A percentile compares a stretch with the other conserved stretches of the same genome.
phyloP scores from a whole-genome alignment of 768 basidiomycete genomes.

The Tulasnella sp. region DNA sequence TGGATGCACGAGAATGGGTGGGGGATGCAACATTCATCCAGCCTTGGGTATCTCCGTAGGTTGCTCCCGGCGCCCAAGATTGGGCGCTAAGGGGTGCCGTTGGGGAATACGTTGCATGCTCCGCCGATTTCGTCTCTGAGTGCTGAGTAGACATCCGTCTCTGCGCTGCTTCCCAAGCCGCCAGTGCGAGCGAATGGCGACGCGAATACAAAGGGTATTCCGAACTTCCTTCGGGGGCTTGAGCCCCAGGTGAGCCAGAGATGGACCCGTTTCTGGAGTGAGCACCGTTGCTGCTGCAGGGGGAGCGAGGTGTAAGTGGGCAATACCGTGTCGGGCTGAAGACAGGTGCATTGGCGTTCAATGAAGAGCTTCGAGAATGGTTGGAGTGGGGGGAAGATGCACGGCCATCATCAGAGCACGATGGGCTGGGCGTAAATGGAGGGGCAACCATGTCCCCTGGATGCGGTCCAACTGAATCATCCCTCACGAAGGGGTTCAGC shows the following conservation, averaged over 20 bases:
- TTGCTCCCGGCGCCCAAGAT: not conserved
- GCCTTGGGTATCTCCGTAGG: not conserved
- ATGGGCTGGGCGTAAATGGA: not conserved
- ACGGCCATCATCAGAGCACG: not conserved
- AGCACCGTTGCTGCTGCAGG: not conserved
- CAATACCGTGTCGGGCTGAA: slow-evolving; percentile 1
- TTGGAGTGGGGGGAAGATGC: not conserved
- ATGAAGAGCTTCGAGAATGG: slow-evolving; percentile 6
- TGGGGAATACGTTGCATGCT: not conserved
- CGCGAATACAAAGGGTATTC: not conserved
- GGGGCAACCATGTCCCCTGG: not conserved
- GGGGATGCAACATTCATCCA: not conserved
- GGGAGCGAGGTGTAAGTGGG: slow-evolving; percentile 10
- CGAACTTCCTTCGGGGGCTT: not conserved
- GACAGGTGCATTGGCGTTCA: not conserved
- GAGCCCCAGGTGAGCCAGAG: not conserved
- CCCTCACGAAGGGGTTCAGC: not conserved
- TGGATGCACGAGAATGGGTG: not conserved
- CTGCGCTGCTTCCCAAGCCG: slow-evolving; percentile 10
- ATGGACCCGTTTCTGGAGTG: not conserved
- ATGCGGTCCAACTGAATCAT: not conserved
- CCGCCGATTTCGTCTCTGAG: not conserved
- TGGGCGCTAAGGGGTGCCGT: not conserved
- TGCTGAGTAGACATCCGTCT: not conserved
- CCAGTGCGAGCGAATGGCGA: not conserved